A percentile compares a stretch with the other conserved stretches of the same genome.
These are phyloP conservation scores for Ophiobolus disseminans DNA, from an alignment of 2,329 filamentous ascomycete genomes.

Conservation along the genomic window DNA sequence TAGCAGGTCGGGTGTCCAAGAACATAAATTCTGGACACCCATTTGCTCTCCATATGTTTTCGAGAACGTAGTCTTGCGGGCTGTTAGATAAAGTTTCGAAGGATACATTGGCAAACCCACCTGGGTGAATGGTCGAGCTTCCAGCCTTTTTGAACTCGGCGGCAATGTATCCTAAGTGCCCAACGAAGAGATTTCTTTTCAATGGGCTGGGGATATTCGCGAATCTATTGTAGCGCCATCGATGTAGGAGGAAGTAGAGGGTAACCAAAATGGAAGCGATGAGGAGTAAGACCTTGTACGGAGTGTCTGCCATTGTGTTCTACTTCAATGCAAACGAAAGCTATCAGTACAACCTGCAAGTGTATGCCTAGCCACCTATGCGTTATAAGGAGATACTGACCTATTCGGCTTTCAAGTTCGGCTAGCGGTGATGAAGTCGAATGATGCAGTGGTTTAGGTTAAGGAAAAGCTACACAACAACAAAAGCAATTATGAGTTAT, in stretches of 20 bases:
- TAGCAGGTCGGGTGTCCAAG: slow-evolving; percentile 42
- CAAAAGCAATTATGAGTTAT: no score
- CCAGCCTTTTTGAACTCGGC: slow-evolving; percentile 34
- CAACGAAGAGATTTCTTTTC: slow-evolving; percentile 33
- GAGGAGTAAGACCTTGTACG: slow-evolving; percentile 28
- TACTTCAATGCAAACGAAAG: no score
- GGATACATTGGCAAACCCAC: slow-evolving; percentile 18
- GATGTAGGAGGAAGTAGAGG: slow-evolving; percentile 26
- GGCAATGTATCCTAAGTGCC: slow-evolving; percentile 36
- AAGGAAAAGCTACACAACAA: no score
- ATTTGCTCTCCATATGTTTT: slow-evolving; percentile 33
- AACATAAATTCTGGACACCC: slow-evolving; percentile 38
- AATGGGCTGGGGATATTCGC: slow-evolving; percentile 29
- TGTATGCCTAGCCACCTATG: no score
- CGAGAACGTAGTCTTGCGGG: slow-evolving; percentile 42
- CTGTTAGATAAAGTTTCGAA: neutral
- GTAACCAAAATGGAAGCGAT: slow-evolving; percentile 24
- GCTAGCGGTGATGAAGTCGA: no score
- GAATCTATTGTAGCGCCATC: slow-evolving; percentile 38
- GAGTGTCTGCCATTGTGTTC: slow-evolving; percentile 24
- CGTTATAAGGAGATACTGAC: no score
- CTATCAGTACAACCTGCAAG: no score
- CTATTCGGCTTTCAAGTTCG: no score
- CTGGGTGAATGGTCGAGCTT: slow-evolving; percentile 35
- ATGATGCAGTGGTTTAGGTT: no score